Base-by-base conservation (phyloP, 2,329 filamentous ascomycete genomes). In the Botrytis medusae region DNA sequence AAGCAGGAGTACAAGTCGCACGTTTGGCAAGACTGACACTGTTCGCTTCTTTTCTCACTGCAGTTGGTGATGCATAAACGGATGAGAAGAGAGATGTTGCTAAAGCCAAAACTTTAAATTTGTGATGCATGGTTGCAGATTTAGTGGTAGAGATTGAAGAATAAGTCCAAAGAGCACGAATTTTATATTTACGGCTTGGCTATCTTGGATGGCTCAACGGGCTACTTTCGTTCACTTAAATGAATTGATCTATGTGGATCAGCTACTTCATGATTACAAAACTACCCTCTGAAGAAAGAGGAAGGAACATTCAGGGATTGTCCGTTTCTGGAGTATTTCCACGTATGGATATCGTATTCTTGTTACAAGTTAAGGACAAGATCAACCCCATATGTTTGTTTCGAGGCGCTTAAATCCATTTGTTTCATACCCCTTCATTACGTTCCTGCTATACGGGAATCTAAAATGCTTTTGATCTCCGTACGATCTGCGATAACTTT, bases 1-100 rank as follows among this genome's bases (percentile, higher is more conserved):
- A 75, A 14, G 73, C 71, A 34, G 77, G 76, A 42, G 78, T 79
- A 42, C 77, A 79, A 60, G 72, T 72, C 46, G 77, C 77, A 62
- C 77, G 74, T 59, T 74, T 77, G n/a, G 74, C 73, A n/a, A 76
- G 51, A 44, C 12, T 51, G 25, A 51, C 37, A 14, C 59, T 32
- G 20, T 65, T 65, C 34, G 34, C 44, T 40, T 59, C 60, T 4
- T 54, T 48, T 22, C 37, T 69, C 16, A 34, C 29, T 40, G 42
- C 42, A 18, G 69, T 64, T 25, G 59, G 42, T 14, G 69, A 71
- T 22, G 69, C 57, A 64, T 42, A 48, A 5, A 7, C 59, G 29
- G 59, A 63, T 16, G 59, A 48, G 32, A 18, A 64, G 29, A 71
- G 25, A 25, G 34, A 71, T 64, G 48, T 32, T 46, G 69, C 69